Conservation (phyloP, 352 stramenopile genomes). For the Phytophthora sansomeana region DNA sequence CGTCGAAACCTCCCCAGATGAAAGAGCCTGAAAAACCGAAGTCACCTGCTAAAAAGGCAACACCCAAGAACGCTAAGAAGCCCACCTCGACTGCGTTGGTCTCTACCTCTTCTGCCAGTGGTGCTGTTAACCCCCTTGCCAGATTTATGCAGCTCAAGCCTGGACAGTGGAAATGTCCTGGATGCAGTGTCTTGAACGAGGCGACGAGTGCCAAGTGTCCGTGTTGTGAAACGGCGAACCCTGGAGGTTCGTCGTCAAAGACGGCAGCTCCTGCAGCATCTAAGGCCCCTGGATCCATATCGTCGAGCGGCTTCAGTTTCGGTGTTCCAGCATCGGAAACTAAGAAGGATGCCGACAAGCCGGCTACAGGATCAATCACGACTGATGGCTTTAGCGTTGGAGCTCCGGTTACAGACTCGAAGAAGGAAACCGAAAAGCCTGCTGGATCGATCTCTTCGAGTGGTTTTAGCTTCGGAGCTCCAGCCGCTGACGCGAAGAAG, state of each 20-base stretch:
- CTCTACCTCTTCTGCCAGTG: slow-evolving; percentile 20
- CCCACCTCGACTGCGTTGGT: neutral
- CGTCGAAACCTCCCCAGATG: slow-evolving; percentile 29
- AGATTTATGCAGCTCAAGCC: slow-evolving; percentile 71
- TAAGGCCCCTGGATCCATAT: slow-evolving; percentile 23
- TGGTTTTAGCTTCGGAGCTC: slow-evolving; percentile 34
- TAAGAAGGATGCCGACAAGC: slow-evolving; percentile 32
- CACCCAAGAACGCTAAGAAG: slow-evolving; percentile 19
- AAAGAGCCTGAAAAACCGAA: slow-evolving; percentile 39
- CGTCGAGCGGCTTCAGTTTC: slow-evolving; percentile 47
- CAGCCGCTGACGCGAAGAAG: slow-evolving; percentile 17
- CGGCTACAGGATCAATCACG: slow-evolving; percentile 27
- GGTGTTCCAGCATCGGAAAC: slow-evolving; percentile 22
- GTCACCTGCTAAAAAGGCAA: slow-evolving; percentile 24
- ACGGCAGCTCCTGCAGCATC: slow-evolving; percentile 11
- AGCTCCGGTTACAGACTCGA: slow-evolving; percentile 27
- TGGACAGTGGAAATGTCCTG: slow-evolving; percentile 88
- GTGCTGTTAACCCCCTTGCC: slow-evolving; percentile 56
- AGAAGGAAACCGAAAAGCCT: slow-evolving; percentile 35
- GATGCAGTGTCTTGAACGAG: slow-evolving; percentile 77
- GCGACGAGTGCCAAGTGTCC: slow-evolving; percentile 70
- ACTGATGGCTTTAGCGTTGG: slow-evolving; percentile 61
- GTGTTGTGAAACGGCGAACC: slow-evolving; percentile 78
- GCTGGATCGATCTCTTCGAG: slow-evolving; percentile 24
- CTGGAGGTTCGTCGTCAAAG: slow-evolving; percentile 26